These are phyloP conservation scores for Tylopilus felleus DNA, from an alignment of 768 basidiomycete genomes.

Conservation along the genomic window DNA sequence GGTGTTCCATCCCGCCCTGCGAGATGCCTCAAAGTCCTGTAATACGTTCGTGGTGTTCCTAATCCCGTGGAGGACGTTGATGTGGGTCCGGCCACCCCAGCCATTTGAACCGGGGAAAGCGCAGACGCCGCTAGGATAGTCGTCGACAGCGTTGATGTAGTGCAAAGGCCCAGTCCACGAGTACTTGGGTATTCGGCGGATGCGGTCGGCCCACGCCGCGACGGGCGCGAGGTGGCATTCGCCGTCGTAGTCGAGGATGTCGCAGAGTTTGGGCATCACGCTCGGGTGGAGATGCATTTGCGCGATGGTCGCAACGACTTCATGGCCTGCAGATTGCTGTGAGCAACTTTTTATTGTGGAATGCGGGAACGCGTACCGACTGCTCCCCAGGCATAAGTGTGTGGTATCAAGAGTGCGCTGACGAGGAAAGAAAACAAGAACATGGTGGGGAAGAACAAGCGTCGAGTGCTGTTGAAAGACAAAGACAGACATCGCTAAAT, in stretches of 20 bases:
- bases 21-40: too few species aligned
- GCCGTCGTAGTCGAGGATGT: slow-evolving; percentile 53
- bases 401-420: slow-evolving; percentile 22
- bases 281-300: slow-evolving; percentile 88
- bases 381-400: slow-evolving; percentile 38
- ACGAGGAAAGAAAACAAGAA: slow-evolving; percentile 10
- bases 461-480: too few species aligned
- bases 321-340: slow-evolving; percentile 58
- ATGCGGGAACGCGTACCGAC: slow-evolving; percentile 29
- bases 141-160: slow-evolving; percentile 63
- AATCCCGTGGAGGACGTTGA: slow-evolving; percentile 76
- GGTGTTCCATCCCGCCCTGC: too few species aligned
- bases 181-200: slow-evolving; percentile 49
- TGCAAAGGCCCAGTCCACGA: slow-evolving; percentile 71
- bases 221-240: slow-evolving; percentile 80
- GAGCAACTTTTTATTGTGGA: not conserved
- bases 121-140: slow-evolving; percentile 76
- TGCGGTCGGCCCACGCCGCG: slow-evolving; percentile 84
- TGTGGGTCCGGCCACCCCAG: slow-evolving; percentile 56
- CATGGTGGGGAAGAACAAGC: slow-evolving; percentile 17
- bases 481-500: not conserved
- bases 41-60: slow-evolving; percentile 71
- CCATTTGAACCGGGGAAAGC: too few species aligned
- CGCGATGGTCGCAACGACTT: slow-evolving; percentile 91
- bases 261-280: too few species aligned